Evolutionary conservation across 2,329 filamentous ascomycete species (phyloP).

Genomic region (Byssothecium circinans): DNA sequence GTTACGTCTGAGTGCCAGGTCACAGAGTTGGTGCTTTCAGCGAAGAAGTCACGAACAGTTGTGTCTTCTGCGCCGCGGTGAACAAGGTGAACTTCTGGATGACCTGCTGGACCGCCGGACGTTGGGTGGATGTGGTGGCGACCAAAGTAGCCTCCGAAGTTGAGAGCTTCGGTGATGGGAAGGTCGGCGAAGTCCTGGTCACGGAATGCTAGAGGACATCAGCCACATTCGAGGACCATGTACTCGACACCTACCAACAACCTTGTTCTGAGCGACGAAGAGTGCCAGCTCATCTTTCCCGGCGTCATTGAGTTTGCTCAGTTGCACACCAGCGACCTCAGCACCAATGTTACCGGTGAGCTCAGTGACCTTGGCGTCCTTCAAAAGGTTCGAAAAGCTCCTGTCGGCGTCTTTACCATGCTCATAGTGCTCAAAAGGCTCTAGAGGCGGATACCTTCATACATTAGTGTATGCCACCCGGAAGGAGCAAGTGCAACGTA

Average conservation of each 20-base stretch:
- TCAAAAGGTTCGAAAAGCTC: slow-evolving; percentile 68
- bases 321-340: slow-evolving; percentile 70
- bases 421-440: slow-evolving; percentile 72
- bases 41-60: slow-evolving; percentile 63
- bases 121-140: slow-evolving; percentile 81
- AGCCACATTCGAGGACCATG: slow-evolving; percentile 4
- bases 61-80: slow-evolving; percentile 70
- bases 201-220: slow-evolving; percentile 60
- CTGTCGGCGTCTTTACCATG: slow-evolving; percentile 75
- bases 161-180: slow-evolving; percentile 68
- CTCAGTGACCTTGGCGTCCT: slow-evolving; percentile 56
- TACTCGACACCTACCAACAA: slow-evolving; percentile 57
- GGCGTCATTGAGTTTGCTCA: slow-evolving; percentile 66
- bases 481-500: slow-evolving; percentile 1
- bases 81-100: slow-evolving; percentile 76
- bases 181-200: slow-evolving; percentile 68
- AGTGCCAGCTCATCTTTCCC: slow-evolving; percentile 78
- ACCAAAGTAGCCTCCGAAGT: slow-evolving; percentile 75
- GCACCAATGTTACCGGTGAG: slow-evolving; percentile 74
- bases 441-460: slow-evolving; percentile 62
- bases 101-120: slow-evolving; percentile 71
- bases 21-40: slow-evolving; percentile 73
- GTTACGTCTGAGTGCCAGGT: slow-evolving; percentile 90
- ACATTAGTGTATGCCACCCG: slow-evolving; percentile 5
- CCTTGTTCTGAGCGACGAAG: slow-evolving; percentile 74